Evolutionary conservation across 805 yeast species (phyloP).

Genomic region (Metschnikowia picachoensis): DNA sequence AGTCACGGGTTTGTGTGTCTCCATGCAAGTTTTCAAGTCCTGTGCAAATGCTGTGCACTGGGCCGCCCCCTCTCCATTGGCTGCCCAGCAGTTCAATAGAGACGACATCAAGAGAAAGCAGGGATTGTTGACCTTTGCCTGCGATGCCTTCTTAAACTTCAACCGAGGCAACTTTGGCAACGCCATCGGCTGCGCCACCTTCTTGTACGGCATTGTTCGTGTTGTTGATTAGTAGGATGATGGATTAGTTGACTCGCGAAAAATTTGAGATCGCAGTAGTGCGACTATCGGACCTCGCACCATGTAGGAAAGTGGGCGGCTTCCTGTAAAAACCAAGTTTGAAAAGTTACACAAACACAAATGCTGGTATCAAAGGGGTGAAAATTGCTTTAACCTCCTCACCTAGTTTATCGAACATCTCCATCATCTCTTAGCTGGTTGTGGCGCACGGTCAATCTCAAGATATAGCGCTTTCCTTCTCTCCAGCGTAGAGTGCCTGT

Average conservation of each 20-base stretch:
- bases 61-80: constrained; percentile 79
- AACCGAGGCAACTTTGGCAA: constrained; percentile 73
- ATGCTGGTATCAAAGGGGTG: too few species aligned
- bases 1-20: constrained; percentile 36
- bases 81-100: constrained; percentile 92
- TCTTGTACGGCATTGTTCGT: constrained; percentile 39
- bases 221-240: neutral
- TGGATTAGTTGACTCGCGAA: neutral
- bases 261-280: constrained; percentile 9
- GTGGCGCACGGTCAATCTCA: neutral
- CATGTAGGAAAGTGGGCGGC: neutral
- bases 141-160: constrained; percentile 61
- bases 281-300: constrained; percentile 6
- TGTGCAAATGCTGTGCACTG: constrained; percentile 62
- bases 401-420: too few species aligned
- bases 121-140: constrained; percentile 57
- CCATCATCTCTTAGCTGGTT: too few species aligned
- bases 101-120: constrained; percentile 82
- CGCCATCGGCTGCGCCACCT: constrained; percentile 37
- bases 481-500: constrained; percentile 1
- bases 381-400: too few species aligned
- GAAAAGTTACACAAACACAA: neutral
- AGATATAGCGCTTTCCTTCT: constrained; percentile 8
- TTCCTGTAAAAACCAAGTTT: neutral
- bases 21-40: constrained; percentile 76